A percentile compares a stretch with the other conserved stretches of the same genome.
Evolutionary conservation across 345 rosid genomes (phyloP).

Genomic region (Eucalyptus urophylla): DNA sequence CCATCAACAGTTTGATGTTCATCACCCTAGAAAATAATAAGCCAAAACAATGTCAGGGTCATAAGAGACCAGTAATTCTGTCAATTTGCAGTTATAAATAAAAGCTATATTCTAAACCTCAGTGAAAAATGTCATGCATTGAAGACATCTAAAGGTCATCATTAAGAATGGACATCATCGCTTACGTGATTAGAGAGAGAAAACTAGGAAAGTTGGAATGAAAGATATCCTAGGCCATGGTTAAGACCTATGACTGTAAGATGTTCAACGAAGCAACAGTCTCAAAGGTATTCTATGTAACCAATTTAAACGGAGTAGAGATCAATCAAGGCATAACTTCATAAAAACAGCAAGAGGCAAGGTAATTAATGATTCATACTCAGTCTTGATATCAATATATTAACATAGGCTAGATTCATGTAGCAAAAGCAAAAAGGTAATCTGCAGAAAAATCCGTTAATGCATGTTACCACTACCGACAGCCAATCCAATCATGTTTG

Average conservation of each 20-base stretch:
- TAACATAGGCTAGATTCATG: background rate
- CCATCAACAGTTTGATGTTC: slow-evolving; percentile 77
- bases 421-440: background rate
- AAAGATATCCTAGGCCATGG: background rate
- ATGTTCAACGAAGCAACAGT: background rate
- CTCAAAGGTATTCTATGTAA: background rate
- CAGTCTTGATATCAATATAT: background rate
- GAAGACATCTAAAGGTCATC: background rate
- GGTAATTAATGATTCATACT: background rate
- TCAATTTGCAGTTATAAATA: background rate
- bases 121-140: background rate
- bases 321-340: background rate
- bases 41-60: background rate
- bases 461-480: background rate
- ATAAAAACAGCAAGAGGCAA: background rate
- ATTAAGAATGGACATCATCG: background rate
- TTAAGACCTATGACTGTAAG: background rate
- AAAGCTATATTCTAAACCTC: background rate
- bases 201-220: background rate
- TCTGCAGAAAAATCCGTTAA: background rate
- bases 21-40: slow-evolving; percentile 28
- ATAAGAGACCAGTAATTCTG: background rate
- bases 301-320: background rate
- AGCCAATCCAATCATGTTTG: background rate
- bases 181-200: background rate